Percentiles rank a stretch among this genome's conserved stretches.
These are phyloP conservation scores for Lentinula guzmanii DNA, from an alignment of 768 basidiomycete genomes.

Conservation along the genomic window DNA sequence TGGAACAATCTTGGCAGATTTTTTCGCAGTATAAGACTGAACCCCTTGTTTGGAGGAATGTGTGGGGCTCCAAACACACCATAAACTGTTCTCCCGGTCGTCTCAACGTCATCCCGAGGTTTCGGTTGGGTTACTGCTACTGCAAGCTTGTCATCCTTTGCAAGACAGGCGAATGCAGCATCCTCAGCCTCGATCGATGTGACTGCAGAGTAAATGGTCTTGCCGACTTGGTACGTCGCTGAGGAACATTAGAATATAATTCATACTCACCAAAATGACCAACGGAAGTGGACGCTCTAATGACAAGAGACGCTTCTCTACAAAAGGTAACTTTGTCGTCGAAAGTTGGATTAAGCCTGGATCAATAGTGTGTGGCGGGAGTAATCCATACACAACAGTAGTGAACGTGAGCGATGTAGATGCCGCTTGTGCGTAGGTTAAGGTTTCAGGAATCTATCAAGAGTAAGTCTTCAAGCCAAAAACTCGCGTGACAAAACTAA, in stretches of 20 bases:
- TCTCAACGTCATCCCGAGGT: background rate
- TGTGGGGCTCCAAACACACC: background rate
- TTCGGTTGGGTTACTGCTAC: background rate
- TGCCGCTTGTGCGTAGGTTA: slow-evolving; percentile 42
- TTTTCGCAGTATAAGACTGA: background rate
- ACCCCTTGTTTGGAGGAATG: background rate
- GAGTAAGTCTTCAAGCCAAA: slow-evolving; percentile 3
- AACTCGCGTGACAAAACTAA: slow-evolving; percentile 9
- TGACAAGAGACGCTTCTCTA: slow-evolving; percentile 37
- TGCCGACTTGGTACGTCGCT: background rate
- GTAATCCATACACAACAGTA: slow-evolving; percentile 45
- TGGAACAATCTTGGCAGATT: background rate
- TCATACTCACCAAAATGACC: slow-evolving; percentile 38
- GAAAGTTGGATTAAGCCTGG: slow-evolving; percentile 34
- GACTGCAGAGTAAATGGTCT: background rate
- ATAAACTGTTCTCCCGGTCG: background rate
- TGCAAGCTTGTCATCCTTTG: background rate
- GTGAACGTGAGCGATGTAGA: slow-evolving; percentile 42
- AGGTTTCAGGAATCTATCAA: slow-evolving; percentile 35
- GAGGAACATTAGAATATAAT: background rate
- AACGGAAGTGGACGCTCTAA: slow-evolving; percentile 43
- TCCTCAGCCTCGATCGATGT: background rate
- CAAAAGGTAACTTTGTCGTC: slow-evolving; percentile 28
- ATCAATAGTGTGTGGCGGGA: slow-evolving; percentile 30
- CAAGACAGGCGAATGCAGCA: background rate